A percentile compares a stretch with the other conserved stretches of the same genome.
Evolutionary conservation across 192 early-diverging fungal genomes (phyloP).

Genomic region (Mortierella antarctica): DNA sequence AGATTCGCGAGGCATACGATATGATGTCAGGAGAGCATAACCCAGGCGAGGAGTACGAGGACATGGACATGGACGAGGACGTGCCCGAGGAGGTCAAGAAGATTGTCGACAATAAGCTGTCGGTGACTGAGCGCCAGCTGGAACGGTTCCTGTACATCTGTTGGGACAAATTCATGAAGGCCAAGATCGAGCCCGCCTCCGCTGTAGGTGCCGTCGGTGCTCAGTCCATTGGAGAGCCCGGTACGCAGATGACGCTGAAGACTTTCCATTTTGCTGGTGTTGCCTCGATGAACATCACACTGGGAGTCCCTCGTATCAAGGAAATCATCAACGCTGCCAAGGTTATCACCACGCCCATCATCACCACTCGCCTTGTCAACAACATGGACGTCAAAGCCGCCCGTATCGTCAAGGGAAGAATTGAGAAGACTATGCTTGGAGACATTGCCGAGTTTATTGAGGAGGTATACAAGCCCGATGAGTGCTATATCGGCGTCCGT

Average conservation of each 20-base stretch:
- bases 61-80: slow-evolving; percentile 63
- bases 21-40: slow-evolving; percentile 61
- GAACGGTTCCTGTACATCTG: slow-evolving; percentile 82
- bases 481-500: slow-evolving; percentile 83
- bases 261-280: slow-evolving; percentile 99
- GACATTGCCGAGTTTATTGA: slow-evolving; percentile 96
- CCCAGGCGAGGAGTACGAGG: slow-evolving; percentile 66
- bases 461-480: slow-evolving; percentile 81
- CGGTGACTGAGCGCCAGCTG: slow-evolving; percentile 81
- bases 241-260: slow-evolving; percentile 99
- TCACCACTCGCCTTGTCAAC: slow-evolving; percentile 79
- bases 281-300: slow-evolving; percentile 98
- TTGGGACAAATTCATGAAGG: slow-evolving; percentile 83
- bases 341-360: slow-evolving; percentile 94
- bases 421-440: slow-evolving; percentile 91
- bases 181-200: slow-evolving; percentile 94
- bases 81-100: slow-evolving; percentile 53
- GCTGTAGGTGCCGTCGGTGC: slow-evolving; percentile 98
- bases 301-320: slow-evolving; percentile 99
- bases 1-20: slow-evolving; percentile 64
- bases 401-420: slow-evolving; percentile 95
- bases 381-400: slow-evolving; percentile 77
- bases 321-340: slow-evolving; percentile 99
- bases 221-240: slow-evolving; percentile 98
- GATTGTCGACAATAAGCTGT: slow-evolving; percentile 71